These are phyloP conservation scores for Gentiana dahurica DNA, from an alignment of 257 asterid genomes.

Conservation along the genomic window DNA sequence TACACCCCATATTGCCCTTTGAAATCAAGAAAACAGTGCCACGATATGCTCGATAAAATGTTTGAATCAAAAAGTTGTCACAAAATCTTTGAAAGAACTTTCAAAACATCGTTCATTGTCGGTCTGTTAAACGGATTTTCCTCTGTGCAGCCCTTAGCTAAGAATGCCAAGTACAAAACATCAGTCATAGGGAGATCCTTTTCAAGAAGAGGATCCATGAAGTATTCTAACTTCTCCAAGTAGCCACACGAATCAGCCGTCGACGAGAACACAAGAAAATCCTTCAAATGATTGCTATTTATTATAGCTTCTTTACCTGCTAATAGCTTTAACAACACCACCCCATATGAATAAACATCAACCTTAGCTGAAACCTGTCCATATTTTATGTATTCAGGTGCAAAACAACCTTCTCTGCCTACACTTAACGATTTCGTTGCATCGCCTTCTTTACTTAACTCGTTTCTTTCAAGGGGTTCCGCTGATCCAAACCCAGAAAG, in stretches of 20 bases:
- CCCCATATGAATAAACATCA: slow-evolving; percentile 20
- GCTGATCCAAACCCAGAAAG: slow-evolving; percentile 18
- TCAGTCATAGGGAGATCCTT: slow-evolving; percentile 7
- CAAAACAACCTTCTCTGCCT: slow-evolving; percentile 1
- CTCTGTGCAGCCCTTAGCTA: slow-evolving; percentile 19
- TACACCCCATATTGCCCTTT: no score
- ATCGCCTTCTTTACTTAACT: background rate
- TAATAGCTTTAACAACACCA: slow-evolving; percentile 9
- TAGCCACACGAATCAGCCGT: slow-evolving; percentile 3
- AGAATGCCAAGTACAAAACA: slow-evolving; percentile 12
- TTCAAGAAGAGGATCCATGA: slow-evolving; percentile 12
- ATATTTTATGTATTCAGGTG: slow-evolving; percentile 5
- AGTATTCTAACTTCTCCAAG: slow-evolving; percentile 7
- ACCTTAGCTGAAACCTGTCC: slow-evolving; percentile 4
- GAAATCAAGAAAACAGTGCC: no score
- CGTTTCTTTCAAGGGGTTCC: slow-evolving; percentile 2
- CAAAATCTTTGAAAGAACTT: slow-evolving; percentile 6
- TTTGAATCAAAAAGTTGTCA: background rate
- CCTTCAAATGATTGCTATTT: slow-evolving; percentile 2
- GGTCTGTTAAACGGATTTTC: slow-evolving; percentile 14
- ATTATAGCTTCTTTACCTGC: slow-evolving; percentile 6
- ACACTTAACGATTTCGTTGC: background rate
- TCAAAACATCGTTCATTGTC: slow-evolving; percentile 8
- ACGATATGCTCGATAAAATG: no score
- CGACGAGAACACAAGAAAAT: slow-evolving; percentile 8